Evolutionary conservation across 768 basidiomycete species (phyloP), one percentile per base, ranked within the genome.

Genomic region (Serpula lacrymans): DNA sequence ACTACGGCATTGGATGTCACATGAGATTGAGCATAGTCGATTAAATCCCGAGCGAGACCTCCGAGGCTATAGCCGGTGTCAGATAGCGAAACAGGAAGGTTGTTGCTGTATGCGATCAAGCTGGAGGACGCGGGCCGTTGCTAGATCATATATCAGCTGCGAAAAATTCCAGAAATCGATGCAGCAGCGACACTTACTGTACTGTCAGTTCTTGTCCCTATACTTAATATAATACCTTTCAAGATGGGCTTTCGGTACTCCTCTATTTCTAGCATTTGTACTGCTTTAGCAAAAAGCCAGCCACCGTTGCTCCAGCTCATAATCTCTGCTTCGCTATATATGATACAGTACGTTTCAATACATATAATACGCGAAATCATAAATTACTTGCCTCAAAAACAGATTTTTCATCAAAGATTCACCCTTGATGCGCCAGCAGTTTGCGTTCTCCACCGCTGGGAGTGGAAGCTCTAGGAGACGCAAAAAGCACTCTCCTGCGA

Each of bases 131-230:
- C 77, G 18, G 84, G 76, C 22, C 80, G 80, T 70, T 86, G 84
- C 87, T 89, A 49, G 31, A 44, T 45, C 30, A 34, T 28, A 47
- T 34, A 47, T 61, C 20, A 57, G 41, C 46, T 24, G 25, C 37
- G 39, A 18, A 38, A 41, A 35, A 37, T 37, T 6, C 28, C 44
- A 7, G 39, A 38, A 21, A 13, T n/a, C 39, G 35, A 27, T 20
- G 35, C 34, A 49, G 25, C 37, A 14, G 42, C 28, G 7, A 33
- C n/a, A 64, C 86, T 64, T 55, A 95, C 94, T 5, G 83, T 89
- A 54, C 84, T 87, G 45, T 88, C 82, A 7, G 90, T 90, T 62
- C 80, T 85, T 58, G 87, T 88, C 25, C 84, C 86, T 26, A 91
- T 69, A 54, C 88, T 93, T 40, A 88, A 68, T 10, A 93, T 71